Conservation (phyloP, 139 green algal species). For the Ulvella scutata region DNA sequence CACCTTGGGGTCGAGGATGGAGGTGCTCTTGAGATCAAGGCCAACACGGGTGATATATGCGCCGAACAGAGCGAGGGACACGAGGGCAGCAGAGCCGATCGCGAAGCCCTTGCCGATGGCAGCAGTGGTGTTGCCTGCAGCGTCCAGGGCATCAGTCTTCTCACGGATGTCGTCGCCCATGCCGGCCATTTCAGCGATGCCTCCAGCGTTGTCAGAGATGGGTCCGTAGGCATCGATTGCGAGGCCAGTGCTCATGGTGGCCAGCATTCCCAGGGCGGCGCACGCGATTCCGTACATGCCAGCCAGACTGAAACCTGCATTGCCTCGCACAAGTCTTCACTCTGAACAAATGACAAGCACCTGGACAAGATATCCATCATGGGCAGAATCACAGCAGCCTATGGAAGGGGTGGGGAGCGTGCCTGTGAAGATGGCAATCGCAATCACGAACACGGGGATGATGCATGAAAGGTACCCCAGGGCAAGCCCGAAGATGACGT, state of each 20-base stretch:
- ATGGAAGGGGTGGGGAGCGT: slow-evolving; percentile 36
- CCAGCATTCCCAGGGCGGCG: slow-evolving; percentile 90
- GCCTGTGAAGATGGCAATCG: slow-evolving; percentile 68
- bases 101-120: slow-evolving; percentile 97
- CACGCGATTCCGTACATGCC: slow-evolving; percentile 94
- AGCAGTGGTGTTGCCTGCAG: slow-evolving; percentile 95
- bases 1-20: slow-evolving; percentile 78
- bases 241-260: slow-evolving; percentile 81
- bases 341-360: too few relatives aligned
- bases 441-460: slow-evolving; percentile 83
- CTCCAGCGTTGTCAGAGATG: slow-evolving; percentile 91
- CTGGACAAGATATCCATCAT: not conserved
- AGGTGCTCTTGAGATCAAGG: slow-evolving; percentile 66
- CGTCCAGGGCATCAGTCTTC: slow-evolving; percentile 89
- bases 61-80: slow-evolving; percentile 94
- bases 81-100: slow-evolving; percentile 91
- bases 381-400: not conserved
- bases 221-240: slow-evolving; percentile 94
- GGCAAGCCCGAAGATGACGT: slow-evolving; percentile 97
- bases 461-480: slow-evolving; percentile 94
- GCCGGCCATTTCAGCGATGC: slow-evolving; percentile 95
- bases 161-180: slow-evolving; percentile 96
- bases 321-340: too few relatives aligned
- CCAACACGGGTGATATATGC: slow-evolving; percentile 78
- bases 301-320: not conserved